Evolutionary conservation across 164 flowering plant species (phyloP).

Genomic region (Brasenia schreberi): DNA sequence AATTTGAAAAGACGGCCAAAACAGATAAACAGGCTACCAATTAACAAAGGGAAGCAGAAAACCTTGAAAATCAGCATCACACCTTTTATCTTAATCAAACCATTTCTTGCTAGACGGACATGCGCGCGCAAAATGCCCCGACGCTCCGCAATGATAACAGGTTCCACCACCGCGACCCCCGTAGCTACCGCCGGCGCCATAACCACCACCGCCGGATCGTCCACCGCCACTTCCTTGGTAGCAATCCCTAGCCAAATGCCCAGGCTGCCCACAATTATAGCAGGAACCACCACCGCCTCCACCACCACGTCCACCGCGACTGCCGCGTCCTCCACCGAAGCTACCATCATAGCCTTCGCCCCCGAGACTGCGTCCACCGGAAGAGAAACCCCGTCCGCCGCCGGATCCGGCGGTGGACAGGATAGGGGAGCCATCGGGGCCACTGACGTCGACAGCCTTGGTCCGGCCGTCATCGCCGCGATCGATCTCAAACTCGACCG

Average conservation of each 20-base stretch:
- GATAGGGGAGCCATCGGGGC: conserved; percentile 38
- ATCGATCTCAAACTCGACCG: conserved; percentile 61
- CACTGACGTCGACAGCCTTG: conserved; percentile 86
- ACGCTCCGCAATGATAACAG: conserved; percentile 7
- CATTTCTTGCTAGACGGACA: conserved; percentile 4
- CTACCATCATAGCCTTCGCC: conserved; percentile 23
- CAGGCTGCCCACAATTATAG: conserved; percentile 10
- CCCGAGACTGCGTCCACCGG: conserved; percentile 9
- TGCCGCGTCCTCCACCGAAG: conserved; percentile 17
- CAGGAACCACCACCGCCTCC: conserved; percentile 12
- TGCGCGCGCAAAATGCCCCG: conserved; percentile 9
- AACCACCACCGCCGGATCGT: conserved; percentile 6
- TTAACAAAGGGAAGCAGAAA: no score
- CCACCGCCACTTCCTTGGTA: conserved; percentile 7
- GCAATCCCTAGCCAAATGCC: conserved; percentile 35
- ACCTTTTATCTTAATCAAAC: no score
- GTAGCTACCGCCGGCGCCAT: background rate
- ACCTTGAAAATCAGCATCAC: no score
- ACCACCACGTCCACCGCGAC: conserved; percentile 22
- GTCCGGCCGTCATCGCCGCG: conserved; percentile 42
- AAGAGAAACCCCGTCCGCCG: conserved; percentile 18
- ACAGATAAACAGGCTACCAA: no score
- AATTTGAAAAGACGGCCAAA: no score
- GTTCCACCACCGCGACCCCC: conserved; percentile 3
- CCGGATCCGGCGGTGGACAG: conserved; percentile 21